Base-by-base conservation (phyloP, 1,284 basidiomycete genomes). In the Irpex lacteus region DNA sequence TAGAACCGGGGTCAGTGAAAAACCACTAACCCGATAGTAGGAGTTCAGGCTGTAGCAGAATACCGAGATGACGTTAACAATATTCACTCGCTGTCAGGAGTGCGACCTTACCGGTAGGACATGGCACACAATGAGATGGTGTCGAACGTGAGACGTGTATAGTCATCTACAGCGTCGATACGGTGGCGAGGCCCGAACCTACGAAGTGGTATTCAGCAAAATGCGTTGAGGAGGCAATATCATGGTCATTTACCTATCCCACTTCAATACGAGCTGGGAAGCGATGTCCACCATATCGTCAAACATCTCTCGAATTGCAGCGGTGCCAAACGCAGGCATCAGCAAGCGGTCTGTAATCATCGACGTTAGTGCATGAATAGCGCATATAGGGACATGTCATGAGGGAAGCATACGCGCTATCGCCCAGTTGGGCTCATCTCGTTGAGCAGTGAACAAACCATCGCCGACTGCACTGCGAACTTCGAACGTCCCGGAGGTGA, bases 241-340 rank as follows among this genome's bases (percentile, higher is more conserved):
- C 26, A 26, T 34, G 5, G n/a, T 47, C 5, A 47, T 47, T 57
- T 56, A 81, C 80, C 81, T 67, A 65, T 81, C 78, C 80, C 81
- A 82, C 67, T 83, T 82, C 15, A 76, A 69, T 11, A 83, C 66
- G 61, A 86, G 77, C 68, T 86, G 83, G 38, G 75, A 72, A 18
- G 76, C 74, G 56, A 85, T 79, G 64, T 85, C 84, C 32, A 76
- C 70, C 83, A 85, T 83, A 67, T 80, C 79, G 59, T 76, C 75
- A 70, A 82, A 81, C 83, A 85, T 85, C 63, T 75, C 76, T 52
- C 76, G 77, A 64, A 85, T 79, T 2, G 77, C 75, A 13, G 78
- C 69, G 0, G 81, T 79, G 26, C 82, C 81, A 70, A 85, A 85
- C 2, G 81, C 80, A 8, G 83, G 83, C 75, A 83, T 81, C 18